Evolutionary conservation across 306 rosid species (phyloP).

Genomic region (Cercis canadensis): DNA sequence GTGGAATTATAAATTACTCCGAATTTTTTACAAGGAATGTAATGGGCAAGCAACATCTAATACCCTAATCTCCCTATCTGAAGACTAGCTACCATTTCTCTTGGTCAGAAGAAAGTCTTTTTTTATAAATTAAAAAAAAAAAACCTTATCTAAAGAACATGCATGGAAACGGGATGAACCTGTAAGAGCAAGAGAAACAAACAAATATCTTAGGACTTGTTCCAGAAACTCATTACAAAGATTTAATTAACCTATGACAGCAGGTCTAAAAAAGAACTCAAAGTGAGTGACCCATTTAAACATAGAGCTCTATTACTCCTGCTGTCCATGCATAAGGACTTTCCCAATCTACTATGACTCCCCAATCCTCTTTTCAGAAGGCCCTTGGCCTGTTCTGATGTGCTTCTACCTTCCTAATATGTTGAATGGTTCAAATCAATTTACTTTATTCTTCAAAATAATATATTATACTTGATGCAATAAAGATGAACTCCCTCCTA

Average conservation of each 20-base stretch:
- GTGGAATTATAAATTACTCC: no score
- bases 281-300: slow-evolving; percentile 4
- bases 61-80: no score
- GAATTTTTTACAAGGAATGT: no score
- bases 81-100: no score
- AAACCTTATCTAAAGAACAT: no score
- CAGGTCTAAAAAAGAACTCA: no score
- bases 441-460: not conserved
- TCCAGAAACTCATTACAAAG: no score
- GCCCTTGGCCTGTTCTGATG: not conserved
- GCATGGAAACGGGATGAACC: not conserved
- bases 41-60: no score
- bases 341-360: slow-evolving; percentile 9
- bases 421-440: not conserved
- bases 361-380: slow-evolving; percentile 3
- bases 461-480: slow-evolving; percentile 9
- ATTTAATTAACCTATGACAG: no score
- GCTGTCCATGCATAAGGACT: slow-evolving; percentile 12
- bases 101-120: no score
- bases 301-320: not conserved
- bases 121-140: no score
- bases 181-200: not conserved
- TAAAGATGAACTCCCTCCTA: not conserved
- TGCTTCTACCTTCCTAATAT: slow-evolving; percentile 20
- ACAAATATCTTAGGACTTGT: not conserved